Conservation (phyloP, 2,329 filamentous ascomycete species). For the Trichoderma sp. region DNA sequence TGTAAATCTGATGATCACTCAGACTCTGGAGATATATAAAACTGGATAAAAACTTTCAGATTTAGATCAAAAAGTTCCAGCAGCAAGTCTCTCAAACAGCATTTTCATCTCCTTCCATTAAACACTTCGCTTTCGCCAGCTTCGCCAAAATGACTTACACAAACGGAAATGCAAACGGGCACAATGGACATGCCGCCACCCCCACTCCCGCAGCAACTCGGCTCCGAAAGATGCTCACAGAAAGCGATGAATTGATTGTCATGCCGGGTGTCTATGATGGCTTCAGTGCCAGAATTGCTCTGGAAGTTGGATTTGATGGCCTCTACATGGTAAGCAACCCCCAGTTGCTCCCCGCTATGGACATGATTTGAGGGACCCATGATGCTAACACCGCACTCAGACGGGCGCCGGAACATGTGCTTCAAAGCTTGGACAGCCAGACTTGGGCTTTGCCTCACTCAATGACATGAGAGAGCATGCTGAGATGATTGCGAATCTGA, state of each 20-base stretch:
- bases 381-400: conserved; percentile 33
- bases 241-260: conserved; percentile 48
- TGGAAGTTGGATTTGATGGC: conserved; percentile 59
- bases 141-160: background rate
- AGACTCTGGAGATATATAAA: background rate
- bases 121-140: background rate
- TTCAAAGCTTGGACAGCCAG: conserved; percentile 60
- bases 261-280: conserved; percentile 69
- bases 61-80: background rate
- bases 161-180: conserved; percentile 5
- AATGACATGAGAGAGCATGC: conserved; percentile 64
- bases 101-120: background rate
- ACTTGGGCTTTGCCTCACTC: conserved; percentile 61
- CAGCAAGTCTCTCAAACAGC: background rate
- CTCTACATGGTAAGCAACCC: conserved; percentile 61
- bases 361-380: background rate
- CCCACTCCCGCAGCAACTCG: conserved; percentile 32
- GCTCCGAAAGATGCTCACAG: conserved; percentile 42
- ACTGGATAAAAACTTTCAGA: background rate
- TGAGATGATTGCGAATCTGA: conserved; percentile 60
- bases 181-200: background rate
- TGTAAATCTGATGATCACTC: background rate
- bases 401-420: conserved; percentile 63
- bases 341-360: background rate
- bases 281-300: conserved; percentile 61